Evolutionary conservation across 768 basidiomycete genomes (phyloP).

Genomic region (Russula compacta): DNA sequence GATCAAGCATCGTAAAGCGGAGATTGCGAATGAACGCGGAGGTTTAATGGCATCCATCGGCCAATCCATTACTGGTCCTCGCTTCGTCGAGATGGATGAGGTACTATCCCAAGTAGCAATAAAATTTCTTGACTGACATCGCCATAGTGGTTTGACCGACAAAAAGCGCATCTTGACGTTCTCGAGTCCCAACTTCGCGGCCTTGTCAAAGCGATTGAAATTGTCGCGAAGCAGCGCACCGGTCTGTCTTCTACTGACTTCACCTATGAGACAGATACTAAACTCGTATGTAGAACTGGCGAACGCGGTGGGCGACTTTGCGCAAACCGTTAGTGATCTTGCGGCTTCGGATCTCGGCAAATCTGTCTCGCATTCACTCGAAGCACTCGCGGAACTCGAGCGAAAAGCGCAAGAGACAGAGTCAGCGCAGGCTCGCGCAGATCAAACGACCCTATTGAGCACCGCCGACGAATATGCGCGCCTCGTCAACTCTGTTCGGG

Average conservation of each 20-base stretch:
- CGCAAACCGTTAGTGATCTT: constrained; percentile 59
- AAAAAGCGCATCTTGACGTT: constrained; percentile 76
- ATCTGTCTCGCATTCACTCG: constrained; percentile 61
- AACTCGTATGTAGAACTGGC: constrained; percentile 47
- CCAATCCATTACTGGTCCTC: constrained; percentile 64
- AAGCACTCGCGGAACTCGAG: constrained; percentile 66
- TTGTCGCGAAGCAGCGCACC: constrained; percentile 72
- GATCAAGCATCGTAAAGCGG: constrained; percentile 85
- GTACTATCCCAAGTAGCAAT: constrained; percentile 29
- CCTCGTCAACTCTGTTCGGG: constrained; percentile 78
- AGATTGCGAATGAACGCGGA: constrained; percentile 65
- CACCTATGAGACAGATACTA: neutral
- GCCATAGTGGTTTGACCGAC: constrained; percentile 87
- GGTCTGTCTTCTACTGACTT: constrained; percentile 33
- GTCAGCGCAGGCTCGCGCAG: constrained; percentile 67
- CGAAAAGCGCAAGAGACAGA: constrained; percentile 65
- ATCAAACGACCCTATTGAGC: constrained; percentile 71
- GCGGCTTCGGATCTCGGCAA: constrained; percentile 67
- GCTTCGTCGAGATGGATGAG: constrained; percentile 86
- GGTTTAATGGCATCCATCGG: constrained; percentile 82
- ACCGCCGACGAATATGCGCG: constrained; percentile 94
- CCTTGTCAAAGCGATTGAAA: constrained; percentile 78
- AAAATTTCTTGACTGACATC: neutral
- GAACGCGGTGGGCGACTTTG: constrained; percentile 66
- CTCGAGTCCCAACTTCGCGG: constrained; percentile 84